Base-by-base conservation (phyloP, 768 basidiomycete species). In the Rhodocollybia butyracea region DNA sequence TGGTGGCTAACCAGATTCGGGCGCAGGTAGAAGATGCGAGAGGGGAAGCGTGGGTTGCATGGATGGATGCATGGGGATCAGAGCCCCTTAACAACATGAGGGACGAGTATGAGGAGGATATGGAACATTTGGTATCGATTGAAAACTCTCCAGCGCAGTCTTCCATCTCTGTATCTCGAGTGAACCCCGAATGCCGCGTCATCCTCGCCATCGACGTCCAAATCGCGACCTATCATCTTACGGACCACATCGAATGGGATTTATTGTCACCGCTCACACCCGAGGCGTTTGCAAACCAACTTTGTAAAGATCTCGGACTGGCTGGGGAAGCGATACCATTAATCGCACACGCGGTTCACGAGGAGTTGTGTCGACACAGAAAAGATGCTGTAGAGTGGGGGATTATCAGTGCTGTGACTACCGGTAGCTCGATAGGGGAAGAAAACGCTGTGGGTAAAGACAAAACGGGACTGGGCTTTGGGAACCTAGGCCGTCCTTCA, bases 181-280 rank as follows among this genome's bases (percentile, higher is more conserved):
- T 38, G 3, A 50, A 21, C 8, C 48, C 48, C n/a, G 48, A 50
- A 36, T 50, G 48, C 26, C 48, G 48, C 48, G 29, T 5, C 19
- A 50, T 46, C 40, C 46, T 43, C 24, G 48, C 97, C 93, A 92
- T 99, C 66, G 97, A 99, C 72, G 93, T 98, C 24, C 97, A 99
- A 69, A 89, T 99, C 65, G 91, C 88, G 22, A 90, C 88, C 45
- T 80, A 94, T 66, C 93, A 96, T 68, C 79, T 99, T 1, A 77
- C 90, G 55, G 97, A 99, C 72, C 91, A 94, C 65, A 94, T 99
- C 61, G 97, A 99, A 71, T 99, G 96, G 96, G 96, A 99, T 70
- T 80, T 98, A n/a, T 82, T 91, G 43, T 96, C 95, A 3, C 82
- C 89, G 3, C 79, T 98, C 34, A 95, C 93, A 0, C 96, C 96